Conservation (phyloP, 2,329 filamentous ascomycete genomes). For the Fusarium napiforme region DNA sequence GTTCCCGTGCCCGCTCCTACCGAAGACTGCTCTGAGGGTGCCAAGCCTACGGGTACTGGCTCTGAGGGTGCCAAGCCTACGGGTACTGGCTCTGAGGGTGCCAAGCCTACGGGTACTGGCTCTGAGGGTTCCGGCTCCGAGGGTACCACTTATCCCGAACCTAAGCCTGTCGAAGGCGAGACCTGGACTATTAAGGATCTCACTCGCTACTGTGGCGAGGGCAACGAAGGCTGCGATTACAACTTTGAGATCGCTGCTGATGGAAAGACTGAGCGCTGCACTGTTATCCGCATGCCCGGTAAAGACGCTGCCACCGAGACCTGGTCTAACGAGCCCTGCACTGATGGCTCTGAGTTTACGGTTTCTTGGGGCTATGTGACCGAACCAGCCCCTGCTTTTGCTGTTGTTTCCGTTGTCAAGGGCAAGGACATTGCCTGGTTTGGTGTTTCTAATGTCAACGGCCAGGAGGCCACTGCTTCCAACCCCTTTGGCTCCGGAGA, state of each 20-base stretch:
- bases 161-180: constrained; percentile 14
- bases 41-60: neutral
- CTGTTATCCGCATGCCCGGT: constrained; percentile 27
- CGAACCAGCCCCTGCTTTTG: constrained; percentile 32
- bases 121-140: neutral
- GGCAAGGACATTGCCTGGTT: constrained; percentile 38
- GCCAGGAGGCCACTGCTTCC: constrained; percentile 25
- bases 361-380: constrained; percentile 36
- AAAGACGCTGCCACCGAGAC: constrained; percentile 25
- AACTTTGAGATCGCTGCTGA: constrained; percentile 28
- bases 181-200: constrained; percentile 26
- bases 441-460: constrained; percentile 31
- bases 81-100: neutral
- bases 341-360: constrained; percentile 11
- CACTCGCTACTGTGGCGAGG: constrained; percentile 32
- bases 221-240: constrained; percentile 28
- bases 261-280: constrained; percentile 31
- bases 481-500: constrained; percentile 30
- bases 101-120: neutral
- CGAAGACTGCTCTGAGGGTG: neutral
- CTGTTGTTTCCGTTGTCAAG: constrained; percentile 29
- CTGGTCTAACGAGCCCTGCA: constrained; percentile 32
- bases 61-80: neutral
- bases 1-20: neutral
- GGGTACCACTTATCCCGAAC: constrained; percentile 3